phyloP scores from a whole-genome alignment of 1,284 basidiomycete species.

The Irpex sp. region DNA sequence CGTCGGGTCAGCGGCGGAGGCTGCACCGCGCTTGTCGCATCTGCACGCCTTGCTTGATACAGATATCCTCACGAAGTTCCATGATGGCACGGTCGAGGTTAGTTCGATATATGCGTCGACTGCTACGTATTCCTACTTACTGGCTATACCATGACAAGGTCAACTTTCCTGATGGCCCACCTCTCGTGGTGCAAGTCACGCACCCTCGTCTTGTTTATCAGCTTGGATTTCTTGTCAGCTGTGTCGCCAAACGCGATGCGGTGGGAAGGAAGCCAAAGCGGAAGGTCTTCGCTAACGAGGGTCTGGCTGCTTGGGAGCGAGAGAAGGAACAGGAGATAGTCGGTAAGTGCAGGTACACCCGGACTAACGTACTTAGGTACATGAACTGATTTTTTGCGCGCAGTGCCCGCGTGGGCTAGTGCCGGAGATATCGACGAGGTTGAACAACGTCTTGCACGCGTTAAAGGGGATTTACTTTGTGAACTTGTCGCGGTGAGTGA shows the following conservation, averaged over 20 bases:
- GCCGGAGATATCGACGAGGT: conserved; percentile 45
- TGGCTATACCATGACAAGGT: conserved; percentile 25
- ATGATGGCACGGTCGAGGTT: conserved; percentile 49
- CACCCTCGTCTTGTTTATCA: conserved; percentile 63
- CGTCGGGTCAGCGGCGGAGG: conserved; percentile 40
- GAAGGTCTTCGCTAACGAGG: conserved; percentile 63
- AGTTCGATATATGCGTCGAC: conserved; percentile 7
- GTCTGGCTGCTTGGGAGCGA: conserved; percentile 48
- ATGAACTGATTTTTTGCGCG: background rate
- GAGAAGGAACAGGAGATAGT: conserved; percentile 38
- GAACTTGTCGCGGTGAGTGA: conserved; percentile 57
- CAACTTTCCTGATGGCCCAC: conserved; percentile 30
- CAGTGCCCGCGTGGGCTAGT: conserved; percentile 48
- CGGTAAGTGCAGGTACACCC: conserved; percentile 6
- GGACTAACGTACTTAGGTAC: background rate
- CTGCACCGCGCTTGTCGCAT: conserved; percentile 45
- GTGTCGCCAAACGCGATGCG: conserved; percentile 63
- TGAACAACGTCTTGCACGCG: conserved; percentile 47
- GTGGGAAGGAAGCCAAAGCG: conserved; percentile 70
- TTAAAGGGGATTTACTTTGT: conserved; percentile 67
- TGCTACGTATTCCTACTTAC: background rate
- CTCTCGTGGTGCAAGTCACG: conserved; percentile 55
- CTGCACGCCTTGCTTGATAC: conserved; percentile 63
- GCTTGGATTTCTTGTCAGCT: conserved; percentile 63
- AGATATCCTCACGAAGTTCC: conserved; percentile 45